Conservation (phyloP, 495 filamentous ascomycete species). For the Daldinia vernicosa region DNA sequence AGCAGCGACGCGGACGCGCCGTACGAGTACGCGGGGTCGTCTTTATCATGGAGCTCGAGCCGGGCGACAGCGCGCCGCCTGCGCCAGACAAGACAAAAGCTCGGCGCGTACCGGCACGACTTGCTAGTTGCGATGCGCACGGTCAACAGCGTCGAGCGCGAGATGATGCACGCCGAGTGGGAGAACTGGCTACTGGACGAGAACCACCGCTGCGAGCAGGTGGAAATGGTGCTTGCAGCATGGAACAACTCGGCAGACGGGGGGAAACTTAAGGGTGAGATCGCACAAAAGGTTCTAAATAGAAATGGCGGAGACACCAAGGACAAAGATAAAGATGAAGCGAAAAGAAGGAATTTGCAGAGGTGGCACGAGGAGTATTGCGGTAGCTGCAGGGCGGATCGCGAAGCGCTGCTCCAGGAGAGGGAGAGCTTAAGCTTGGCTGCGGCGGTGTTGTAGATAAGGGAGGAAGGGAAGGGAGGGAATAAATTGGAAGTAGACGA, state of each 20-base stretch:
- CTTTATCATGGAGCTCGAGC: slow-evolving; percentile 58
- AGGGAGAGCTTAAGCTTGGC: slow-evolving; percentile 36
- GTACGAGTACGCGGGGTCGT: slow-evolving; percentile 54
- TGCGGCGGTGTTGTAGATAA: not conserved
- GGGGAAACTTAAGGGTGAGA: not conserved
- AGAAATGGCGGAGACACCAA: not conserved
- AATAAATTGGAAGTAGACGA: not conserved
- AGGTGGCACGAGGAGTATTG: slow-evolving; percentile 78
- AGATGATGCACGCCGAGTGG: slow-evolving; percentile 86
- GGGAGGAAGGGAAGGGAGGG: not conserved
- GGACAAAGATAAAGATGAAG: slow-evolving; percentile 29
- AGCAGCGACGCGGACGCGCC: slow-evolving; percentile 61
- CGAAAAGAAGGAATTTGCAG: slow-evolving; percentile 60
- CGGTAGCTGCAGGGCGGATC: slow-evolving; percentile 73
- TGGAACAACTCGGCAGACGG: slow-evolving; percentile 24
- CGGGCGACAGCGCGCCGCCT: slow-evolving; percentile 71
- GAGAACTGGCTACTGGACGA: slow-evolving; percentile 88
- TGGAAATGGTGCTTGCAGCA: slow-evolving; percentile 58
- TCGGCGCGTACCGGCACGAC: slow-evolving; percentile 90
- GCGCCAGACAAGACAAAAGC: slow-evolving; percentile 77
- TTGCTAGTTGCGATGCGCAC: slow-evolving; percentile 89
- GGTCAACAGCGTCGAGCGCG: slow-evolving; percentile 86
- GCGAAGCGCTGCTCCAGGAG: slow-evolving; percentile 47
- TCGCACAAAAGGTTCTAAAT: slow-evolving; percentile 43
- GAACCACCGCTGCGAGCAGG: slow-evolving; percentile 69